Base-by-base conservation (phyloP, 495 filamentous ascomycete species). In the Penicillium lividum region DNA sequence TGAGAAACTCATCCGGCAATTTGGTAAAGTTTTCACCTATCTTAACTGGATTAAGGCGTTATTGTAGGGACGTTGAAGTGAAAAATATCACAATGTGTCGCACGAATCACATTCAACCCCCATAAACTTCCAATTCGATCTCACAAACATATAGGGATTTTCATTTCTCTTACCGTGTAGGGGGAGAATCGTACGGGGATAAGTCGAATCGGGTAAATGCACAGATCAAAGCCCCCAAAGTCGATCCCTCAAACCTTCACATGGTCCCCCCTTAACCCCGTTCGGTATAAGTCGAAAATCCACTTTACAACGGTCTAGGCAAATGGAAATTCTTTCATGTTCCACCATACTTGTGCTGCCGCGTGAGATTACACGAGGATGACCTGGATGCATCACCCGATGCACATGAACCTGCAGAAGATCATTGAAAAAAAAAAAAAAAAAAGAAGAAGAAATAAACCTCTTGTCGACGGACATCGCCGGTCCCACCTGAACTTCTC, bases 121-220 rank as follows among this genome's bases (percentile, higher is more conserved):
- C 22, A 22, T 22, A 22, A 22, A 22, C 22, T 22, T 22, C 22
- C 1, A 22, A 22, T 22, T 2, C 22, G 22, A 22, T 22, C 22
- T 22, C 22, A 22, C 22, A 22, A 22, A 22, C 22, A 22, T 22
- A 22, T 22, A 22, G 22, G 22, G 22, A 22, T 22, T 22, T 22
- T 22, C 22, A 22, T 22, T 22, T 22, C 22, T 22, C 22, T 22
- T 22, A 22, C 22, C 22, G 22, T 22, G 22, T 22, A 22, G 22
- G 22, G 22, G 22, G 22, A n/a, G 22, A 22, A 22, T 22, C 22
- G 22, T 22, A 22, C 22, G 13, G 38, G 44, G 25, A 29, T 16
- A 28, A 53, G 43, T 61, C 63, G 15, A 68, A 68, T 68, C 56
- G 60, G 66, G 66, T 61, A 68, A 68, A 68, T 68, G 66, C 33